Evolutionary conservation across 2,329 filamentous ascomycete genomes (phyloP), one percentile per base, ranked within the genome.

Genomic region (Aspergillus hortae): DNA sequence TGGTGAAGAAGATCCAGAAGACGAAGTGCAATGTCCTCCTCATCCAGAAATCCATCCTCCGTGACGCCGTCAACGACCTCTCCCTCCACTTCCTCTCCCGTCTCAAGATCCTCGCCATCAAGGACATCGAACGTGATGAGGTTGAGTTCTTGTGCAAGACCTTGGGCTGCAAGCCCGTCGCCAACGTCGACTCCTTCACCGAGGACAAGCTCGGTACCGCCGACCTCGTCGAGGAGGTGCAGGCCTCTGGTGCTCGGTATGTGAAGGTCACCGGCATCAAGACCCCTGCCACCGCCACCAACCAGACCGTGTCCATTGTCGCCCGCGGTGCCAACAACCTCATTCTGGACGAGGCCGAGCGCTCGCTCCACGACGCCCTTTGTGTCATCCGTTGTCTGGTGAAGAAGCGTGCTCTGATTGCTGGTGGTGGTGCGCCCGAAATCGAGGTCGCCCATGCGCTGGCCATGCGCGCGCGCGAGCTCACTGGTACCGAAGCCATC

Each of bases 1-100:
- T 99, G 85, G 92, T 95, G 70, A 97, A 99, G 84, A 99, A 97
- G 83, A 99, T 99, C 75, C 96, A 97, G 79, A 99, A 97, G 82
- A 92, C 94, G 62, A 99, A 97, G 80, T 99, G 94, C 79, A 99
- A 99, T 67, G 94, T 99, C 41, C 85, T 97, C 42, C 81, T 99
- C 61, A 97, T 99, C 63, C 94, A 99, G 70, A 99, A 99, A 78
- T 97, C 92, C 12, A 99, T 99, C 64, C 85, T 99, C 53, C 87
- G 94, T 63, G 94, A 99, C 67, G 94, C 94, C 33, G 92, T 99
- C 72, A 99, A 99, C 78, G 94, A 99, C 65, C 82, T 99, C 53
- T 95, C 90, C 56, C 83, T 99, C 59, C 94, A 99, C 77, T 99
- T 99, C 82, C 82, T 99, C 59, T 90, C 94, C 66, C 96, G 96